A percentile compares a stretch with the other conserved stretches of the same genome.
Conservation (phyloP, 257 asterid genomes). For the Petrea volubilis region DNA sequence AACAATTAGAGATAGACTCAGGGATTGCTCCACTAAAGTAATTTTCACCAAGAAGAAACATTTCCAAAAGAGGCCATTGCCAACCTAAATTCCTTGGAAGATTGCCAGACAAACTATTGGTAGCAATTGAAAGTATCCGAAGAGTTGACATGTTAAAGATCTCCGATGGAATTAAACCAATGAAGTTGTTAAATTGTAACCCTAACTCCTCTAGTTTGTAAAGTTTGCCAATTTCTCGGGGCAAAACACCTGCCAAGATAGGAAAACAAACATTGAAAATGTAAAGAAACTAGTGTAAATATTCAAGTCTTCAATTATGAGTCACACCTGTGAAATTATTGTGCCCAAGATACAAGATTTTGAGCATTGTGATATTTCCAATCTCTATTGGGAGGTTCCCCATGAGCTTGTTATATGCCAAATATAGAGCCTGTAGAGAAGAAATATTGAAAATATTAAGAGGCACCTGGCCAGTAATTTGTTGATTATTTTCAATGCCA, state of each 20-base stretch:
- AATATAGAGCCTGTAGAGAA: not conserved
- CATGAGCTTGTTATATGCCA: not conserved
- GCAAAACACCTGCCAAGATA: constrained; percentile 21
- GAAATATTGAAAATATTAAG: no score
- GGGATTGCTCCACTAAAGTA: constrained; percentile 36
- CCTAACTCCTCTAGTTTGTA: not conserved
- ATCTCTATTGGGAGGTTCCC: constrained; percentile 28
- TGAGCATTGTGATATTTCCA: constrained; percentile 29
- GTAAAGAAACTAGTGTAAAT: no score
- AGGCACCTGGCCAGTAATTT: constrained; percentile 14
- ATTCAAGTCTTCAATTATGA: no score
- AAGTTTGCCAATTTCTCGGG: constrained; percentile 26
- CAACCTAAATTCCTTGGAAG: constrained; percentile 31
- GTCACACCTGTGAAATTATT: constrained; percentile 27
- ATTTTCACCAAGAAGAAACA: constrained; percentile 20
- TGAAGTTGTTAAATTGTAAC: not conserved
- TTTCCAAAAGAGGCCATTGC: constrained; percentile 24
- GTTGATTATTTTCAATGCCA: no score
- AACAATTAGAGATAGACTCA: constrained; percentile 25
- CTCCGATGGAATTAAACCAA: constrained; percentile 2
- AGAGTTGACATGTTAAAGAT: constrained; percentile 24
- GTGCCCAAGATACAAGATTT: no score
- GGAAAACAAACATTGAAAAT: not conserved
- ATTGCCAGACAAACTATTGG: constrained; percentile 3
- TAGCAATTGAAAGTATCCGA: not conserved